These are phyloP conservation scores for Thalassiosira hispida DNA, from an alignment of 352 stramenopile genomes.

Conservation along the genomic window DNA sequence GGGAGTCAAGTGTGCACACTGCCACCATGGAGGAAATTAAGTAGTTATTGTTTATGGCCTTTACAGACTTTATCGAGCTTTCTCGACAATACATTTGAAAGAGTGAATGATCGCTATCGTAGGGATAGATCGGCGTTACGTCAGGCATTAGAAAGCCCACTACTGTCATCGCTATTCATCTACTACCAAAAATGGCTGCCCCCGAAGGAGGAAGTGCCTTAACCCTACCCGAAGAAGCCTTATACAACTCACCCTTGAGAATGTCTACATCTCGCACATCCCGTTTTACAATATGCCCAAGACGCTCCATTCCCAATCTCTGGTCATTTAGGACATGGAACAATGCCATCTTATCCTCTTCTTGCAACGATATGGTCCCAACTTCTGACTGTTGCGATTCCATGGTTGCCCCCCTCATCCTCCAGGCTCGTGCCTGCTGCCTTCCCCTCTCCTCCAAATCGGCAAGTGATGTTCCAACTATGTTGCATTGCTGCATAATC, in stretches of 20 bases:
- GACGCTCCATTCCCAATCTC: slow-evolving; percentile 49
- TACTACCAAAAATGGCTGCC: slow-evolving; percentile 27
- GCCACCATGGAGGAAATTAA: too few species aligned
- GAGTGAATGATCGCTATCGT: too few species aligned
- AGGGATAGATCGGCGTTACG: too few species aligned
- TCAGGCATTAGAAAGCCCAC: too few species aligned
- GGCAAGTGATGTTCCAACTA: slow-evolving; percentile 36
- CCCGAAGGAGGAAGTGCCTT: slow-evolving; percentile 23
- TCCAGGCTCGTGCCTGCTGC: slow-evolving; percentile 30
- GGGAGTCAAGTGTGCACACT: too few species aligned
- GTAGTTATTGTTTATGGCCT: too few species aligned
- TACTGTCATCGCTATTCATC: neutral
- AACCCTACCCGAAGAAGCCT: slow-evolving; percentile 16
- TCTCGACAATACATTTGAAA: too few species aligned
- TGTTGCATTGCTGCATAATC: slow-evolving; percentile 53
- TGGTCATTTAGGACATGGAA: slow-evolving; percentile 69
- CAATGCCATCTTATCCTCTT: slow-evolving; percentile 49
- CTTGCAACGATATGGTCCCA: slow-evolving; percentile 23
- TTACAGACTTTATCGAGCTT: too few species aligned
- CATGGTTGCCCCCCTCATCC: slow-evolving; percentile 30
- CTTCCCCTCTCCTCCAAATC: slow-evolving; percentile 52
- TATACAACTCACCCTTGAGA: slow-evolving; percentile 55
- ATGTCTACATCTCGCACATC: slow-evolving; percentile 69
- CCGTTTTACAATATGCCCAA: slow-evolving; percentile 53
- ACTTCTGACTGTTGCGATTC: slow-evolving; percentile 11